Percentiles rank a stretch among this genome's conserved stretches.
These are phyloP conservation scores for Poterioochromonas sp. DNA, from an alignment of 352 stramenopile species.

Conservation along the genomic window DNA sequence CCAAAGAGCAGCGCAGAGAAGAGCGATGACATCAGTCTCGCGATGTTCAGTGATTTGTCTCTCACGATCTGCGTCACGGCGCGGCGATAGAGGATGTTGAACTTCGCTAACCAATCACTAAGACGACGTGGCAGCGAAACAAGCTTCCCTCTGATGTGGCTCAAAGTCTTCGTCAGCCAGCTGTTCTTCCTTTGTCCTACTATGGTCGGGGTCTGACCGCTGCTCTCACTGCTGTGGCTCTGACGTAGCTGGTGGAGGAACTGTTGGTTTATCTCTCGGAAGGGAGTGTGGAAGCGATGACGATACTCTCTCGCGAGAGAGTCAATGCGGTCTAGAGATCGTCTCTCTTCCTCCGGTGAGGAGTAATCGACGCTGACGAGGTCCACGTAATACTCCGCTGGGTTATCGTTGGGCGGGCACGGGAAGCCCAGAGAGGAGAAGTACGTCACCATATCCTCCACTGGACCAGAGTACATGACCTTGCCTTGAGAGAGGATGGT, in stretches of 20 bases:
- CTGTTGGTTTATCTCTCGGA: no score
- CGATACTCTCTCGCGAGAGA: not conserved
- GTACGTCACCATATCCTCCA: slow-evolving; percentile 46
- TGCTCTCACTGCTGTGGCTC: no score
- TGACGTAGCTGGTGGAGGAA: no score
- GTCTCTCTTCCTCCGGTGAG: slow-evolving; percentile 29
- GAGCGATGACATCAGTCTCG: slow-evolving; percentile 46
- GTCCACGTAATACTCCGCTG: slow-evolving; percentile 63
- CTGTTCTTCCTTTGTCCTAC: no score
- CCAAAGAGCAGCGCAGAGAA: slow-evolving; percentile 51
- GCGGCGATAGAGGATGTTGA: slow-evolving; percentile 44
- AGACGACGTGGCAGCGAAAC: no score
- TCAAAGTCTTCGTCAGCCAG: no score
- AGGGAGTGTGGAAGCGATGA: not conserved
- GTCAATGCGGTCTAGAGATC: not conserved
- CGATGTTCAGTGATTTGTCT: slow-evolving; percentile 47
- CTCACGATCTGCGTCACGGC: slow-evolving; percentile 55
- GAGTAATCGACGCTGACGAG: slow-evolving; percentile 53
- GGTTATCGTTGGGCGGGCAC: slow-evolving; percentile 56
- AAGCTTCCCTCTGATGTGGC: no score
- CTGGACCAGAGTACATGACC: slow-evolving; percentile 53
- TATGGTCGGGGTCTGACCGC: no score
- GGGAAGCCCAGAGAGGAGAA: slow-evolving; percentile 54
- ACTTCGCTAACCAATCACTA: not conserved
- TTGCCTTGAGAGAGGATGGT: slow-evolving; percentile 60